Base-by-base conservation (phyloP, 352 stramenopile species). In the Phytophthora foliorum region DNA sequence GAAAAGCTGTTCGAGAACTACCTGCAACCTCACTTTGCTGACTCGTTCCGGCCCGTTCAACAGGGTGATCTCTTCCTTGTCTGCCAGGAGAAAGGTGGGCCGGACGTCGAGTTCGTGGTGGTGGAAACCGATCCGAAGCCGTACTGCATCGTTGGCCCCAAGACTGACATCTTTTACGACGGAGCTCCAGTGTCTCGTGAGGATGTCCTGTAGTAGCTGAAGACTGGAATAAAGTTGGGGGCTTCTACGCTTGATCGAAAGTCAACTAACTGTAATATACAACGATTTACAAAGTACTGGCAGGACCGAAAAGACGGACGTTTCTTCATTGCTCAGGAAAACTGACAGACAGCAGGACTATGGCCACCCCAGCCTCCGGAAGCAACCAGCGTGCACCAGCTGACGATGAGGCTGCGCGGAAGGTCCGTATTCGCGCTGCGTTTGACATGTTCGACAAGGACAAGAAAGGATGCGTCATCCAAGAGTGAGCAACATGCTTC, bases 391-490 rank as follows among this genome's bases (percentile, higher is more conserved):
- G 69, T 13, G 34, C 68, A 17, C 21, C 61, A 36, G 44, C 41
- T 13, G 74, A 89, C 44, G 80, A 89, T 55, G 82, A 88, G 46
- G 68, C 67, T 0, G 53, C 72, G 13, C 73, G 77, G 21, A 89
- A 88, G 57, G 19, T 81, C 42, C 73, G 76, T 8, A 97, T 97
- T 66, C 84, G 88, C 27, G 70, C 80, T 60, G 90, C 92, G 3
- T 98, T 98, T 53, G 83, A 90, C 51, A 91, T 98, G 72, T 98
- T 97, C 61, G 91, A 97, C 78, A 97, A 97, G 76, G 92, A 98
- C 36, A 93, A 93, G 53, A 97, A 97, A 71, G 88, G 86, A 54
- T 89, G 80, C 29, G 86, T 97, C 21, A 91, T 97, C 49, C 89
- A 97, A 74, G 90, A 98, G 77, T 93, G 24, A 27, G 66, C 54